Evolutionary conservation across 148 eudicot species (phyloP).

Genomic region (Chenopodium suecicum): DNA sequence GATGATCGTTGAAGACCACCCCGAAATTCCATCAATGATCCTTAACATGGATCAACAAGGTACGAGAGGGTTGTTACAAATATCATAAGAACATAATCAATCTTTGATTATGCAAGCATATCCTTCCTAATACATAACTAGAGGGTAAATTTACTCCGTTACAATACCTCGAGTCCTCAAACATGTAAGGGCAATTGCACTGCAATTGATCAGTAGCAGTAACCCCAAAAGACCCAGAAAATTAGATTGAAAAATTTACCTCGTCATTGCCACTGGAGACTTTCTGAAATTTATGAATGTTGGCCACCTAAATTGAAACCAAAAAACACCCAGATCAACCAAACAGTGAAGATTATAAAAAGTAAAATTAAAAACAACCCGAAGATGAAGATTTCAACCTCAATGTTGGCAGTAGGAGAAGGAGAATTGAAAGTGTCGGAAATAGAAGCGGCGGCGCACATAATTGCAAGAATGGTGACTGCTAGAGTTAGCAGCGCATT

Average conservation of each 20-base stretch:
- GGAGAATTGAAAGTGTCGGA: slow-evolving; percentile 79
- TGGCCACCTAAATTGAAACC: slow-evolving; percentile 51
- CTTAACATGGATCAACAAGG: no score
- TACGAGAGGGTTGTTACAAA: no score
- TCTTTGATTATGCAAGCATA: no score
- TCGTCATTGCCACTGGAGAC: slow-evolving; percentile 77
- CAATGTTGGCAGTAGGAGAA: slow-evolving; percentile 55
- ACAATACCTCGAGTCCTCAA: no score
- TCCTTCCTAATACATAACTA: no score
- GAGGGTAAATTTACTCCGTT: no score
- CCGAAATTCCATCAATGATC: no score
- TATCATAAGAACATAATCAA: no score
- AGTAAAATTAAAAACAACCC: not conserved
- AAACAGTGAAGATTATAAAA: not conserved
- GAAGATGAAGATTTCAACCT: slow-evolving; percentile 37
- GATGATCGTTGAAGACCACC: no score
- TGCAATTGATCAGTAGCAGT: no score
- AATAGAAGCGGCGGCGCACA: slow-evolving; percentile 80
- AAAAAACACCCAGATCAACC: slow-evolving; percentile 23
- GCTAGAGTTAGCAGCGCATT: slow-evolving; percentile 78
- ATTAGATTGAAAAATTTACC: slow-evolving; percentile 39
- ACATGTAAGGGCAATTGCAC: no score
- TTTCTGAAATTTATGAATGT: slow-evolving; percentile 75
- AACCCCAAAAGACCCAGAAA: slow-evolving; percentile 6
- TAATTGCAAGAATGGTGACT: slow-evolving; percentile 67